Base-by-base conservation (phyloP, 768 basidiomycete genomes). In the Mycena epipterygia region DNA sequence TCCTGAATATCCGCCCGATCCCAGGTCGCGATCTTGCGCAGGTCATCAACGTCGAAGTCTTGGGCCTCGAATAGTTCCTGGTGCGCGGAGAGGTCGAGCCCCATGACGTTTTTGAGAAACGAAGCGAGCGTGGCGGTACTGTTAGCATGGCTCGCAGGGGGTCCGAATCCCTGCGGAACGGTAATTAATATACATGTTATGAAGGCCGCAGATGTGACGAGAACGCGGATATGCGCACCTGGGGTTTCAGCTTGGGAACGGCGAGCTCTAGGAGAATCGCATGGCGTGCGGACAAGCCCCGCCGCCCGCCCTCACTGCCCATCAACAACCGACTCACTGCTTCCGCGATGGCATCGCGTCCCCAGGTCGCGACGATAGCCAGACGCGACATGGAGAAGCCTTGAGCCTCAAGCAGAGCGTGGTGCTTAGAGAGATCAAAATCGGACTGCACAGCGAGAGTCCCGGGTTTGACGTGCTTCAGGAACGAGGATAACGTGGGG, bases 61-160 rank as follows among this genome's bases (percentile, higher is more conserved):
- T 70, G 68, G 21, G 16, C 27, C 25, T 14, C n/a, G 2, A 63
- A 8, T 19, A 64, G 17, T 1, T 30, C 48, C 17, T 42, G 48
- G 37, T 70, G 48, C 6, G 46, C 37, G 1, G 55, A 32, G 11
- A 70, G 57, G 39, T 70, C 63, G 21, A 64, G 14, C 1, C 68
- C 68, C 68, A 70, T 70, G 8, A 64, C 68, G 62, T 70, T 70
- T 11, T 42, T 46, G 19, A 70, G 62, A 42, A 70, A 60, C 1
- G 29, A 0, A 23, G 44, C 5, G 0, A 70, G 56, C 12, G 68
- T 64, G 13, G 48, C 39, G 37, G 25, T 55, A 30, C 58, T 68
- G 49, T 35, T 61, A 13, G 21, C 1, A 27, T 35, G 37, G 32
- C 39, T 58, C 13, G 17, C 4, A 2, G 56, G 39, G 39, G 13